These are phyloP conservation scores for Ligustrum vulgare DNA, from an alignment of 257 asterid species.

Conservation along the genomic window DNA sequence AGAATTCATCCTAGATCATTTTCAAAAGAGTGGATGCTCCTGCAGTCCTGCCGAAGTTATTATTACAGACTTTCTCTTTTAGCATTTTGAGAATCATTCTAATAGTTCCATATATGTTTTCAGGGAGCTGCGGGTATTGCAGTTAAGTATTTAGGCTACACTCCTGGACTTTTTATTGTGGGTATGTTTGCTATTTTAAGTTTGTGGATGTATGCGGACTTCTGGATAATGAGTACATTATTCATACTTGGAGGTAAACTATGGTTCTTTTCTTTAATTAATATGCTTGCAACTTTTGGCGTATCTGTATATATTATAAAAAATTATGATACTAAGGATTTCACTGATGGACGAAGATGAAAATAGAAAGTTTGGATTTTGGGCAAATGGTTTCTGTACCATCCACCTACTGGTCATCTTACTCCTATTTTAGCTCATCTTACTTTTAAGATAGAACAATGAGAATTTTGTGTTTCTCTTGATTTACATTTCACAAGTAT, in stretches of 20 bases:
- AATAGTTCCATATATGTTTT: conserved; percentile 34
- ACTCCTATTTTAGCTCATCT: conserved; percentile 8
- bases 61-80: conserved; percentile 2
- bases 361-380: background rate
- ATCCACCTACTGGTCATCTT: conserved; percentile 15
- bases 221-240: conserved; percentile 93
- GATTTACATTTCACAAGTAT: conserved; percentile 2
- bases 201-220: conserved; percentile 98
- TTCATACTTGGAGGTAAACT: conserved; percentile 93
- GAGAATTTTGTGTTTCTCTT: background rate
- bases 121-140: conserved; percentile 98
- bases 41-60: conserved; percentile 24
- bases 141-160: conserved; percentile 90
- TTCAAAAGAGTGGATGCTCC: conserved; percentile 1
- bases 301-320: background rate
- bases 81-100: conserved; percentile 15
- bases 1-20: conserved; percentile 13
- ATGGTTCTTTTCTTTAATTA: conserved; percentile 25
- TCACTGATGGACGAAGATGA: background rate
- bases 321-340: background rate
- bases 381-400: conserved; percentile 8
- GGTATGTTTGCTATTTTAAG: conserved; percentile 83
- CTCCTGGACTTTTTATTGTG: conserved; percentile 95
- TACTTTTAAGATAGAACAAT: conserved; percentile 1
- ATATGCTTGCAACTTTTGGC: conserved; percentile 8